Percentiles rank a stretch among this genome's conserved stretches.
These are phyloP conservation scores for Pluteus cervinus DNA, from an alignment of 768 basidiomycete genomes.

Conservation along the genomic window DNA sequence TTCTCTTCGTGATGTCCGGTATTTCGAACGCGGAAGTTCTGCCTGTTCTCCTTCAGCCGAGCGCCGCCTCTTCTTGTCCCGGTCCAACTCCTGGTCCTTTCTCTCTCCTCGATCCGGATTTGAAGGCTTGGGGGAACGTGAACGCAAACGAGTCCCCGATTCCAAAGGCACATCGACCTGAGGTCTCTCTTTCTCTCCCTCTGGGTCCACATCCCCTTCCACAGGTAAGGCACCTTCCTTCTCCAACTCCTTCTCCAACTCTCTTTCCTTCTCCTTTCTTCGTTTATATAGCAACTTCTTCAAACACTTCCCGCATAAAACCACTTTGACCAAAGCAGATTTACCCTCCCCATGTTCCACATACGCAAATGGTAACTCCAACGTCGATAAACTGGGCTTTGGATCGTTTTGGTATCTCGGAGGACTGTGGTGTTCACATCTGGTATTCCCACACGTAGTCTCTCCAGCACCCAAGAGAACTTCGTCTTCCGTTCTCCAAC, in stretches of 20 bases:
- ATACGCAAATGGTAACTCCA: slow-evolving; percentile 90
- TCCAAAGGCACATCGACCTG: slow-evolving; percentile 6
- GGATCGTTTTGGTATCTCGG: slow-evolving; percentile 6
- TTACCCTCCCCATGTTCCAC: slow-evolving; percentile 70
- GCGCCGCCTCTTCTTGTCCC: no score
- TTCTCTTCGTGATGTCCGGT: no score
- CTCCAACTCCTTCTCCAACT: slow-evolving; percentile 10
- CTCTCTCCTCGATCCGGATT: no score
- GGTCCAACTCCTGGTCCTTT: no score
- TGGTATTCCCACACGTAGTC: slow-evolving; percentile 82
- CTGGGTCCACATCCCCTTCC: slow-evolving; percentile 18
- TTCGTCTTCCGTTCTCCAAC: slow-evolving; percentile 92
- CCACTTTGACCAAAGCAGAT: slow-evolving; percentile 86
- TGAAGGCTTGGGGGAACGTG: no score
- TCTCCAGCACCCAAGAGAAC: slow-evolving; percentile 84
- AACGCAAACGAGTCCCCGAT: no score
- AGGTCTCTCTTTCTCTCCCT: slow-evolving; percentile 27
- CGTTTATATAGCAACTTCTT: slow-evolving; percentile 87
- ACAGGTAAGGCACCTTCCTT: slow-evolving; percentile 51
- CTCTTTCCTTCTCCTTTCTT: slow-evolving; percentile 50
- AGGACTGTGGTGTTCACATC: slow-evolving; percentile 63
- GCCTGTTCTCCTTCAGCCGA: no score
- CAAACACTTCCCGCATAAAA: slow-evolving; percentile 72
- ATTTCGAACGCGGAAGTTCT: no score
- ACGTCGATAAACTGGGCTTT: slow-evolving; percentile 45